Evolutionary conservation across 2,329 filamentous ascomycete genomes (phyloP), one percentile per base, ranked within the genome.

Genomic region (Fusarium sp.): DNA sequence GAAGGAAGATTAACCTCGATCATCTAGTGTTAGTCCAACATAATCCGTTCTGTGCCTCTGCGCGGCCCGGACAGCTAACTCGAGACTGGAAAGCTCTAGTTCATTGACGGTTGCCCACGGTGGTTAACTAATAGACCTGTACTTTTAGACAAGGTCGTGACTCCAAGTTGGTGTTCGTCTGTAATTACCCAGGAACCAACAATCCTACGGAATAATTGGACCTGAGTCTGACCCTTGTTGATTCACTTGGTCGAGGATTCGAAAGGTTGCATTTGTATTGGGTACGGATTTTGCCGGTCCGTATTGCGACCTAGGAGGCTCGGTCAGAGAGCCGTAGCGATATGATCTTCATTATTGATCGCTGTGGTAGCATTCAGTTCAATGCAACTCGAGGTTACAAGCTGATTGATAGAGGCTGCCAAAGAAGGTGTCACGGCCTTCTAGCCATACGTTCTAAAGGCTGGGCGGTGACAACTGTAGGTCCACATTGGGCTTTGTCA

Each of bases 1-100:
- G 73, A 71, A 71, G 61, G 34, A 63, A 47, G 61, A 66, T 70
- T 57, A 50, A 63, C 55, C 51, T 61, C 51, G 55, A 69, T 58
- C 56, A 29, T 50, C 45, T 24, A 43, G 44, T 56, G 16, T 58
- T 38, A 32, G 20, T 24, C 24, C 34, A 38, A 10, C 34, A 38
- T 18, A 38, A n/a, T 38, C 34, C 34, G 10, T 59, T 47, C 65
- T 29, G 8, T 46, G 54, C 29, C 32, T 63, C 47, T 45, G 34
- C 53, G 27, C 42, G 45, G 49, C 57, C 40, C 42, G 42, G 45
- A 44, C 67, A 34, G 56, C 54, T 47, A 64, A 52, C 46, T 47
- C 64, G 52, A 60, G 34, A 57, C 44, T 30, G 51, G 12, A 8
- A 24, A 52, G 22, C 46, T 57, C n/a, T 60, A 20, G 9, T 22